Conservation (phyloP, 179 eudicot genomes). For the Silene vulgaris region DNA sequence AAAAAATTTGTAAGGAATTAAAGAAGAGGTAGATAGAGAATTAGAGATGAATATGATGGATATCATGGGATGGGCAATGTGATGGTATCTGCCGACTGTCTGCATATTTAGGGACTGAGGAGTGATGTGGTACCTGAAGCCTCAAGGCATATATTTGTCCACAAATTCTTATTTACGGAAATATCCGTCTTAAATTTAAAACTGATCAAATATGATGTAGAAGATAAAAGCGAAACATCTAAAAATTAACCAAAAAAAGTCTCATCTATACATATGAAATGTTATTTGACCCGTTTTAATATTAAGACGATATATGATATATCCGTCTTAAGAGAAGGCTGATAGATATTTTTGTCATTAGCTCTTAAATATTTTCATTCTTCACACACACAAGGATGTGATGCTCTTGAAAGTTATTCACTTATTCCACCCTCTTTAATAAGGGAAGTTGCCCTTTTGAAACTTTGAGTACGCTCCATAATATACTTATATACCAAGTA, state of each 20-base stretch:
- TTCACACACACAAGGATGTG: neutral
- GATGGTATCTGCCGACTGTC: slow-evolving; percentile 22
- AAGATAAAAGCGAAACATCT: too few relatives aligned
- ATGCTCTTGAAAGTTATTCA: neutral
- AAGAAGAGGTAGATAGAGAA: slow-evolving; percentile 10
- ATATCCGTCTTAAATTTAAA: neutral
- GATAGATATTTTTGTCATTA: neutral
- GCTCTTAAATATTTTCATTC: neutral
- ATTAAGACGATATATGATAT: neutral
- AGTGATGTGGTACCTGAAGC: neutral
- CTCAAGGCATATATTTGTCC: too few relatives aligned
- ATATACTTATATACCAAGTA: neutral
- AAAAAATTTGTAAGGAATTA: neutral
- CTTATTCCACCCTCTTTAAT: neutral
- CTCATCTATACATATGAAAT: too few relatives aligned
- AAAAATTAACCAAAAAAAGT: too few relatives aligned
- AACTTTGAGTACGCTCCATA: neutral
- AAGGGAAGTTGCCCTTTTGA: neutral
- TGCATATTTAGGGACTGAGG: neutral
- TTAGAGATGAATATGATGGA: slow-evolving; percentile 16
- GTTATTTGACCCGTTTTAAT: too few relatives aligned
- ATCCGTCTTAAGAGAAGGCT: too few relatives aligned
- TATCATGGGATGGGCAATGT: slow-evolving; percentile 26
- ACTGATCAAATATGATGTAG: too few relatives aligned
- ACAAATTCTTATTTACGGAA: neutral